These are phyloP conservation scores for Boletales sp. DNA, from an alignment of 768 basidiomycete genomes.

Conservation along the genomic window DNA sequence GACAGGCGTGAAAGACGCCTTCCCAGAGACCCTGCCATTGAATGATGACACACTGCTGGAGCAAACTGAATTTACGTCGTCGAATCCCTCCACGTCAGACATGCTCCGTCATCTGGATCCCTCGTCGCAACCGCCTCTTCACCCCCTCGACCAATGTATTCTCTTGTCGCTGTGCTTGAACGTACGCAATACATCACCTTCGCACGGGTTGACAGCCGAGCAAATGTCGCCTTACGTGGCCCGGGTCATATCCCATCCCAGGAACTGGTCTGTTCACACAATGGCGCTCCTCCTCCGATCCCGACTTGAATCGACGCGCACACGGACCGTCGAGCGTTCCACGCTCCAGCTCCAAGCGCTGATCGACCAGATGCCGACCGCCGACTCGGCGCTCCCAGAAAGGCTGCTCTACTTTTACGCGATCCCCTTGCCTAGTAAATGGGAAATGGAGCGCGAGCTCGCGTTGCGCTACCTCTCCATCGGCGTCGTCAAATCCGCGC, in stretches of 20 bases:
- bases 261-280: conserved; percentile 95
- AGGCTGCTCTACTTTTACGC: conserved; percentile 78
- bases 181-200: conserved; percentile 83
- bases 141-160: conserved; percentile 92
- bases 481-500: conserved; percentile 84
- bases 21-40: conserved; percentile 79
- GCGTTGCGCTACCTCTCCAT: conserved; percentile 78
- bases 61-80: conserved; percentile 86
- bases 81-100: conserved; percentile 47
- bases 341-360: conserved; percentile 92
- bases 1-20: conserved; percentile 11
- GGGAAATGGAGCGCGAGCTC: conserved; percentile 92
- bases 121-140: conserved; percentile 76
- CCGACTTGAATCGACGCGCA: conserved; percentile 82
- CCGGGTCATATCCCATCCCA: conserved; percentile 84
- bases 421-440: conserved; percentile 80
- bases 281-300: conserved; percentile 94
- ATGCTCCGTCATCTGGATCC: conserved; percentile 75
- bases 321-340: conserved; percentile 90
- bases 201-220: conserved; percentile 84
- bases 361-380: conserved; percentile 93
- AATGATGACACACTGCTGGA: conserved; percentile 98
- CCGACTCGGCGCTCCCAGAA: conserved; percentile 71
- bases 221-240: conserved; percentile 92
- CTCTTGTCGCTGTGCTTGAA: conserved; percentile 89